phyloP scores from a whole-genome alignment of 1,284 basidiomycete genomes.

The Coniophora puteana region DNA sequence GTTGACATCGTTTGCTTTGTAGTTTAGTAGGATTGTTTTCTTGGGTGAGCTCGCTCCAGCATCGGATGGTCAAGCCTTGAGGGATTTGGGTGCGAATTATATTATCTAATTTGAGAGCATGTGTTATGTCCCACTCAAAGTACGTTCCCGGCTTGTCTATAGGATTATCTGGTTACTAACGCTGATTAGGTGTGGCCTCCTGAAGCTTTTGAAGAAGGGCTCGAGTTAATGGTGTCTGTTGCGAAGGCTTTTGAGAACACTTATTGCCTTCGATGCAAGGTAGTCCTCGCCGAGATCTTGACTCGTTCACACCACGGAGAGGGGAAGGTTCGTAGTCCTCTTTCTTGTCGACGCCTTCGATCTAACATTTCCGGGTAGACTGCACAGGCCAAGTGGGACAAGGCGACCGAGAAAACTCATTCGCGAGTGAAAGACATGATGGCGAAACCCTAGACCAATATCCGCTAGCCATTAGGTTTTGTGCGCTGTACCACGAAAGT shows the following conservation, averaged over 20 bases:
- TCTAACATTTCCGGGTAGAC: constrained; percentile 44
- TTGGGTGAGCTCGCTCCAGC: constrained; percentile 77
- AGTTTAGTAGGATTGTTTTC: constrained; percentile 87
- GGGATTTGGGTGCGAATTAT: constrained; percentile 76
- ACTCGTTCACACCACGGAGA: constrained; percentile 83
- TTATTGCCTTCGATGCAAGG: constrained; percentile 83
- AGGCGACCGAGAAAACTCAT: constrained; percentile 84
- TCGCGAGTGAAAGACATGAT: constrained; percentile 87
- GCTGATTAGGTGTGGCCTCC: constrained; percentile 88
- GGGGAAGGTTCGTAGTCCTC: constrained; percentile 58
- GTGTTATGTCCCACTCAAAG: constrained; percentile 70
- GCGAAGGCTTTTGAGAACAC: constrained; percentile 82
- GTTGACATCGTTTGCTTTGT: constrained; percentile 1
- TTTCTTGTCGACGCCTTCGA: background rate
- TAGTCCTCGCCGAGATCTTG: constrained; percentile 83
- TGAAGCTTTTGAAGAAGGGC: constrained; percentile 90
- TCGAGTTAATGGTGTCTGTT: constrained; percentile 85
- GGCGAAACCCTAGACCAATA: constrained; percentile 88
- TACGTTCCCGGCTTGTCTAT: no score
- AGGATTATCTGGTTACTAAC: no score
- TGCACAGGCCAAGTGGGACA: constrained; percentile 93
- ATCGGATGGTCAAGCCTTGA: constrained; percentile 65
- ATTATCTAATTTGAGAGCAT: constrained; percentile 85
- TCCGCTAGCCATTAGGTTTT: constrained; percentile 79
- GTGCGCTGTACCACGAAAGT: constrained; percentile 92